Base-by-base conservation (phyloP, 2,329 filamentous ascomycete species). In the Ambrosiella xylebori region DNA sequence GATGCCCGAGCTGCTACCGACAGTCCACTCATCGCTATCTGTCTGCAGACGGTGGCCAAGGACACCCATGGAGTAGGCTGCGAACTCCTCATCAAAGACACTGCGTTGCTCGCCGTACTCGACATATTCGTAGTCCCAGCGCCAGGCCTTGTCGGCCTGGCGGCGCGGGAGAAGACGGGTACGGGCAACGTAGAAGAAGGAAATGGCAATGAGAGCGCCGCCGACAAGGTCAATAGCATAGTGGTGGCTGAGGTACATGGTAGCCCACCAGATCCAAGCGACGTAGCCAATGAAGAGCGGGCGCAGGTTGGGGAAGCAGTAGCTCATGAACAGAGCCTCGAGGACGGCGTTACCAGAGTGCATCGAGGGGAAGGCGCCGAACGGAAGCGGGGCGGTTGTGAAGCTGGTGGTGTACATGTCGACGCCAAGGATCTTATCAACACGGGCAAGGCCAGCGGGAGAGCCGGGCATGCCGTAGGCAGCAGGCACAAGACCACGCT, bases 221-320 rank as follows among this genome's bases (percentile, higher is more conserved):
- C 80, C 88, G 35, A 96, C 88, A 55, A 97, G 76, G 69, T 97
- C 91, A 45, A 97, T 86, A 38, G 90, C 91, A 68, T 97, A 97
- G 73, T 97, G 91, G 71, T 97, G 91, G 66, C 88, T 94, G 56
- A 97, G 80, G 68, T 97, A 96, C 88, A 97, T 95, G 64, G 91
- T 97, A 11, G 90, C 86, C 89, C 91, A 97, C 87, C 89, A 96
- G 65, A 96, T 83, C 91, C 91, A 96, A 67, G 86, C 79, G 50
- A 86, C 85, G 70, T 96, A 97, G 63, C 79, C 76, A 62, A 90
- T 79, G 71, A 94, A 95, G 57, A 93, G 71, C 11, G 84, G 81
- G 63, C 86, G 82, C 63, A 94, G 78, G 61, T 81, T 82, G 3
- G 91, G 91, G 75, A 97, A 96, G 68, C 87, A 83, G 71, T 94